A percentile compares a stretch with the other conserved stretches of the same genome.
phyloP scores from a whole-genome alignment of 1,284 basidiomycete species.

The Marasmius fiardii region DNA sequence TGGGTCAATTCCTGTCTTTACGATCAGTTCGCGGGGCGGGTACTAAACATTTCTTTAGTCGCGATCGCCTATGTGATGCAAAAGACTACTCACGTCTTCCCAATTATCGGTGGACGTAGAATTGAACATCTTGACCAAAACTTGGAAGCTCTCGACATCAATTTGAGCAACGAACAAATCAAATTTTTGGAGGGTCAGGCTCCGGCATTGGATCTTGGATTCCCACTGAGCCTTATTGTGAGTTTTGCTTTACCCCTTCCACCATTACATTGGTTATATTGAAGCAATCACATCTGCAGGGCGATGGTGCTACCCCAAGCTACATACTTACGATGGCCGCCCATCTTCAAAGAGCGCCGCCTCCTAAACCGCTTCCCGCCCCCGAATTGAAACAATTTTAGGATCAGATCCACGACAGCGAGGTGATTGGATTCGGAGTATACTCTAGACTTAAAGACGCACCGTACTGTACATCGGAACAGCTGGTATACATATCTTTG shows the following conservation, averaged over 20 bases:
- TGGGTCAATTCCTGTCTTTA: neutral
- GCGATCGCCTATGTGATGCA: slow-evolving; percentile 10
- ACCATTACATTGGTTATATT: too few species aligned
- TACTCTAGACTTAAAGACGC: too few species aligned
- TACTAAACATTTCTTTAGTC: neutral
- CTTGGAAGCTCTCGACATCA: slow-evolving; percentile 3
- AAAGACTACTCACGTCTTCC: slow-evolving; percentile 5
- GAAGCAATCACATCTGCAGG: neutral
- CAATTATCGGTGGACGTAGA: slow-evolving; percentile 3
- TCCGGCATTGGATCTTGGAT: neutral
- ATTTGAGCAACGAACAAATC: neutral
- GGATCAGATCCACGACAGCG: too few species aligned
- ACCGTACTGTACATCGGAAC: too few species aligned
- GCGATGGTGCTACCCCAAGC: neutral
- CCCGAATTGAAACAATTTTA: neutral
- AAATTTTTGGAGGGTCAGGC: neutral
- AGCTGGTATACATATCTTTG: too few species aligned
- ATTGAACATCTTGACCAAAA: slow-evolving; percentile 1
- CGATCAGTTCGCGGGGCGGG: neutral
- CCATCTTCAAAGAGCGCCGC: neutral
- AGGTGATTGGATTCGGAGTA: too few species aligned
- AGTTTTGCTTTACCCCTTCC: neutral
- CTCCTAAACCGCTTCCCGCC: neutral
- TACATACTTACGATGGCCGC: neutral
- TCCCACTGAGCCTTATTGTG: neutral